Percentiles rank a stretch among this genome's conserved stretches.
Evolutionary conservation across 2,329 filamentous ascomycete species (phyloP).

Genomic region (Niveomyces coronatus): DNA sequence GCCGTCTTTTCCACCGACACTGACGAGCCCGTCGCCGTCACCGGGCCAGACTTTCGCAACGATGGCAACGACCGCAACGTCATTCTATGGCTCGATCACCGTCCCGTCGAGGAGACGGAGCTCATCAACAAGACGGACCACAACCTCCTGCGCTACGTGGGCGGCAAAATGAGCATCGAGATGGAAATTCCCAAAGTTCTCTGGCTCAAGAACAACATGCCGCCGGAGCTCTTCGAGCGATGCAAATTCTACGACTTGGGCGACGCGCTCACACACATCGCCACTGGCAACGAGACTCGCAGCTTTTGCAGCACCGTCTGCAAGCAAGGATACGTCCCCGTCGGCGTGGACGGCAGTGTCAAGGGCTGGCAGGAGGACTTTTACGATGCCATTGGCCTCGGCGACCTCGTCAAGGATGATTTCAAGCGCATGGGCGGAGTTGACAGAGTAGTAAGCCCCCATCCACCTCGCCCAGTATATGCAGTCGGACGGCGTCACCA

Average conservation of each 20-base stretch:
- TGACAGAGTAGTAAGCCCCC: constrained; percentile 75
- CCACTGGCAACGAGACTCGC: constrained; percentile 81
- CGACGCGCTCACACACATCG: constrained; percentile 88
- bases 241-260: constrained; percentile 97
- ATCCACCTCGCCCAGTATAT: constrained; percentile 21
- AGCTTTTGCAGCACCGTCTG: constrained; percentile 96
- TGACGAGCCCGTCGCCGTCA: constrained; percentile 84
- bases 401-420: constrained; percentile 71
- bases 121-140: constrained; percentile 90
- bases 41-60: constrained; percentile 67
- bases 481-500: not conserved
- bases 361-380: constrained; percentile 99
- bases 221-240: constrained; percentile 73
- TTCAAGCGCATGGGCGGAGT: constrained; percentile 93
- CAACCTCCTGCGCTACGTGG: constrained; percentile 89
- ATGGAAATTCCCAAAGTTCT: constrained; percentile 99
- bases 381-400: constrained; percentile 74
- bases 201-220: constrained; percentile 99
- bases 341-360: constrained; percentile 93
- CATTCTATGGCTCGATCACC: constrained; percentile 94
- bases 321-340: constrained; percentile 92
- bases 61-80: constrained; percentile 84
- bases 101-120: constrained; percentile 79
- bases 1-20: constrained; percentile 83
- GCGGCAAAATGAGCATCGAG: constrained; percentile 96